Conservation (phyloP, 306 rosid genomes). For the Carpinus viminea region DNA sequence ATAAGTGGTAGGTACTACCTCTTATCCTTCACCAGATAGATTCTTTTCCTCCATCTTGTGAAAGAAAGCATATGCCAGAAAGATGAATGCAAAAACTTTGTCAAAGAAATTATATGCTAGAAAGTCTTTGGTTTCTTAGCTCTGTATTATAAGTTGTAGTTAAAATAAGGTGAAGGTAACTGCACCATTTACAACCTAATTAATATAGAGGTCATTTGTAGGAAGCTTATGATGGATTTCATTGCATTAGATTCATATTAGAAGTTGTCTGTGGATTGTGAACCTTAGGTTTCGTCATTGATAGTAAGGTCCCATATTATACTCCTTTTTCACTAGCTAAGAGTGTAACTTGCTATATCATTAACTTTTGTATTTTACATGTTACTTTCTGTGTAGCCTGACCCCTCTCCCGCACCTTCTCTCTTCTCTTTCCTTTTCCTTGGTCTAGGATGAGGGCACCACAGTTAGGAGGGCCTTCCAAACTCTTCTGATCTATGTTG, state of each 20-base stretch:
- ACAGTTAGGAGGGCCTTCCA: slow-evolving; percentile 74
- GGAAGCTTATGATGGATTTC: background rate
- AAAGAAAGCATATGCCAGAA: background rate
- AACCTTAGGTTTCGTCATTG: background rate
- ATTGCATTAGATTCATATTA: background rate
- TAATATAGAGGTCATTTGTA: background rate
- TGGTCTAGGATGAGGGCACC: slow-evolving; percentile 69
- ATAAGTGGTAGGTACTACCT: background rate
- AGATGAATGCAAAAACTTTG: background rate
- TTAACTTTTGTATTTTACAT: background rate
- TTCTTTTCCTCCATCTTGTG: background rate
- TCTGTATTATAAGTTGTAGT: background rate
- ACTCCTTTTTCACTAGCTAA: background rate
- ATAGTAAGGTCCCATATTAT: background rate
- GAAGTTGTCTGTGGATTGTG: background rate
- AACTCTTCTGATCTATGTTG: slow-evolving; percentile 70
- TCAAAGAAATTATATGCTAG: background rate
- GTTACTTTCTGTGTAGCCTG: background rate
- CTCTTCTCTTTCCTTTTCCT: slow-evolving; percentile 16
- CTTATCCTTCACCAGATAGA: background rate
- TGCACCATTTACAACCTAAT: background rate
- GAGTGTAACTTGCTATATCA: background rate
- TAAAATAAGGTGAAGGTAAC: background rate
- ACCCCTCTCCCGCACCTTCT: background rate
- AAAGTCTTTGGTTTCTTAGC: background rate